phyloP scores from a whole-genome alignment of 192 early-diverging fungal species.

The Radiomyces spectabilis region DNA sequence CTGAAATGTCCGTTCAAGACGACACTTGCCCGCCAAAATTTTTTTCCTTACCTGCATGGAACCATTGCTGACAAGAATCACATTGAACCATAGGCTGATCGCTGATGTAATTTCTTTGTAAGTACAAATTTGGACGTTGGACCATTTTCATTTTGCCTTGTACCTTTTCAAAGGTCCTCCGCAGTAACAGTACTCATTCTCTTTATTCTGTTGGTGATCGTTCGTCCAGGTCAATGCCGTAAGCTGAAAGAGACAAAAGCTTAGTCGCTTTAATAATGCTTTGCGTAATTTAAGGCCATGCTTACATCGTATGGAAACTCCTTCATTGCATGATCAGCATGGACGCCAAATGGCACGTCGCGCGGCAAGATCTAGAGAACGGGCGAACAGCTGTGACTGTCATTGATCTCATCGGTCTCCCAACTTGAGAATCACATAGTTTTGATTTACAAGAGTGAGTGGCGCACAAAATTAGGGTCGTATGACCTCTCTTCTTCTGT shows the following conservation, averaged over 20 bases:
- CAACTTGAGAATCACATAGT: no score
- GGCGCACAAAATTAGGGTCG: no score
- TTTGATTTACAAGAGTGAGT: no score
- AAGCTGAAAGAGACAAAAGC: slow-evolving; percentile 5
- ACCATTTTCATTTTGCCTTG: background rate
- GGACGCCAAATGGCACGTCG: no score
- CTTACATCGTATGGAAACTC: no score
- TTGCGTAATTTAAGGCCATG: no score
- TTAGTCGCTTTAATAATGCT: no score
- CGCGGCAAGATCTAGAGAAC: no score
- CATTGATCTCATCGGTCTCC: no score
- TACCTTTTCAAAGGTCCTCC: slow-evolving; percentile 32
- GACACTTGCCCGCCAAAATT: background rate
- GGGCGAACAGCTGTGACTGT: no score
- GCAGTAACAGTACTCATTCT: slow-evolving; percentile 78
- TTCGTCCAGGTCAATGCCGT: slow-evolving; percentile 36
- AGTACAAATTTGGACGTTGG: background rate
- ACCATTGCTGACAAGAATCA: slow-evolving; percentile 56
- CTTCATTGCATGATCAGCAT: no score
- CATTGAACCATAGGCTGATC: slow-evolving; percentile 66
- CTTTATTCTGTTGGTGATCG: slow-evolving; percentile 46
- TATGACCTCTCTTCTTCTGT: no score
- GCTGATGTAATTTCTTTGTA: slow-evolving; percentile 17
- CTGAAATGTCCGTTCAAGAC: background rate
- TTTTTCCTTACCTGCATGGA: slow-evolving; percentile 57